phyloP scores from a whole-genome alignment of 129 eudicot genomes.

The Gnaphalium uliginosum region DNA sequence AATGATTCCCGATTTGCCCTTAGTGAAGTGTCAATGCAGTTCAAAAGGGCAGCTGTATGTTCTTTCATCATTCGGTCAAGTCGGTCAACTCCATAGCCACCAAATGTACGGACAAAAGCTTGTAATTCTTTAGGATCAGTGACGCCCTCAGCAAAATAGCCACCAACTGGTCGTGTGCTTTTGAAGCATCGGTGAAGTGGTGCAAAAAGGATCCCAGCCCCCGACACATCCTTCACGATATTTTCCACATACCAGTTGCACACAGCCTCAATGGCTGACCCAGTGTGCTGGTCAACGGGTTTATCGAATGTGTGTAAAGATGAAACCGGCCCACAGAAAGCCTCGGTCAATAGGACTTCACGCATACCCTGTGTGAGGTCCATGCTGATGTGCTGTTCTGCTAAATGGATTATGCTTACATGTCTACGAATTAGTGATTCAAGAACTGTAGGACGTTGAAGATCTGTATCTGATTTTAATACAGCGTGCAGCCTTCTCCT shows the following conservation, averaged over 20 bases:
- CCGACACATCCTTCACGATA: slow-evolving; percentile 83
- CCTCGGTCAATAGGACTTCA: slow-evolving; percentile 76
- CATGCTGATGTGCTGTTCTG: slow-evolving; percentile 99
- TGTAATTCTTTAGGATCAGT: slow-evolving; percentile 71
- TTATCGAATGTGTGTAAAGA: slow-evolving; percentile 81
- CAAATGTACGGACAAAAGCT: slow-evolving; percentile 84
- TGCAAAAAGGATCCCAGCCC: slow-evolving; percentile 82
- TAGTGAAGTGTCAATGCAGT: slow-evolving; percentile 87
- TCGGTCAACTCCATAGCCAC: slow-evolving; percentile 92
- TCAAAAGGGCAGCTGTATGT: slow-evolving; percentile 90
- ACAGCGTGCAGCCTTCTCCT: slow-evolving; percentile 82
- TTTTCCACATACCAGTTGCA: slow-evolving; percentile 95
- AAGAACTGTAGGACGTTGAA: slow-evolving; percentile 91
- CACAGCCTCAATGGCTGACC: slow-evolving; percentile 87
- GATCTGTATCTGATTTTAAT: slow-evolving; percentile 85
- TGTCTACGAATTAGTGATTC: slow-evolving; percentile 89
- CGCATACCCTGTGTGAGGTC: slow-evolving; percentile 96
- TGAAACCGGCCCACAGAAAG: slow-evolving; percentile 89
- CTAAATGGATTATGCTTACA: slow-evolving; percentile 74
- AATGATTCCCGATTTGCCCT: slow-evolving; percentile 86
- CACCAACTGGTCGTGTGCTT: slow-evolving; percentile 93
- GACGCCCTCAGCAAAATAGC: slow-evolving; percentile 88
- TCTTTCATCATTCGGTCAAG: slow-evolving; percentile 89
- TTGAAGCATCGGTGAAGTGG: slow-evolving; percentile 84
- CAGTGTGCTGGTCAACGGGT: slow-evolving; percentile 70